Conservation (phyloP, 805 yeast genomes). For the Maudiozyma turicensis region DNA sequence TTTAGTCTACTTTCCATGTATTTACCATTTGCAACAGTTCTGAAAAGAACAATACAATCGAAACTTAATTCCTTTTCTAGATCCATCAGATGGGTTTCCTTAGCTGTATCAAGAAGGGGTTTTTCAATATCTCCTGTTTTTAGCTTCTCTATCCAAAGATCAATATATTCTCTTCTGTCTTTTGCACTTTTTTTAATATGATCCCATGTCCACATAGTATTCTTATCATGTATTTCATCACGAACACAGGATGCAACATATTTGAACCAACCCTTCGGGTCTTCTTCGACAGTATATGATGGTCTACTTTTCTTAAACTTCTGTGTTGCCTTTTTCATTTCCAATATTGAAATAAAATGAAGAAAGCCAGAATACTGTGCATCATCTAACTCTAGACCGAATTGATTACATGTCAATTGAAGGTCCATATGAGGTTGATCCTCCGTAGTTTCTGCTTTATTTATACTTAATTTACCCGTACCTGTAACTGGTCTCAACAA, state of each 20-base stretch:
- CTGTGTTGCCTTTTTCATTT: constrained; percentile 69
- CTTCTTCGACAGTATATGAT: constrained; percentile 35
- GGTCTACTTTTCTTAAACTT: constrained; percentile 71
- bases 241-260: constrained; percentile 72
- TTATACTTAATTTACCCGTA: constrained; percentile 67
- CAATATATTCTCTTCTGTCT: constrained; percentile 57
- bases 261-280: constrained; percentile 72
- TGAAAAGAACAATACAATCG: constrained; percentile 77
- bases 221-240: constrained; percentile 71
- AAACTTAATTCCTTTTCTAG: constrained; percentile 54
- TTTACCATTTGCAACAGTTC: constrained; percentile 67
- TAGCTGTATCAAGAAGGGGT: constrained; percentile 28
- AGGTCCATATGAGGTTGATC: constrained; percentile 59
- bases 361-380: constrained; percentile 75
- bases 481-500: constrained; percentile 85
- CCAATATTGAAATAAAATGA: constrained; percentile 72
- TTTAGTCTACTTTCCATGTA: constrained; percentile 44
- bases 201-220: constrained; percentile 85
- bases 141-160: constrained; percentile 56
- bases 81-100: constrained; percentile 34
- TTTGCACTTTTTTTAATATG: constrained; percentile 61
- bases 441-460: constrained; percentile 68
- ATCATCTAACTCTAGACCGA: constrained; percentile 78
- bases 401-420: constrained; percentile 75
- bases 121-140: constrained; percentile 27